These are phyloP conservation scores for Aspergillus aculeatus DNA, from an alignment of 2,329 filamentous ascomycete species.

Conservation along the genomic window DNA sequence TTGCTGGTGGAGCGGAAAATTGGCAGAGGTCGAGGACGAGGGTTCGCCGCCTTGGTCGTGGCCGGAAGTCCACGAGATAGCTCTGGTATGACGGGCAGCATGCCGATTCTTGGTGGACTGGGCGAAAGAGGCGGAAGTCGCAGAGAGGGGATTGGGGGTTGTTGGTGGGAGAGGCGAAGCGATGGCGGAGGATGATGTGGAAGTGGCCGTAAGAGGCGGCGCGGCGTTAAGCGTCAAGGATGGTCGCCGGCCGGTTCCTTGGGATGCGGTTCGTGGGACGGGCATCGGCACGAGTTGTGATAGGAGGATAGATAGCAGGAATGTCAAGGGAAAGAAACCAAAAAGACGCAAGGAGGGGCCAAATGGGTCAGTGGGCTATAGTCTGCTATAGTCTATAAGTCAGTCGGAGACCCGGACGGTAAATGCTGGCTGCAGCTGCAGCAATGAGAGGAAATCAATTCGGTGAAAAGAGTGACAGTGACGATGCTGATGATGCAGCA, in stretches of 20 bases:
- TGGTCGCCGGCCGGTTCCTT: conserved; percentile 17
- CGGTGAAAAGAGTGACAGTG: background rate
- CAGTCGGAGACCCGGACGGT: no score
- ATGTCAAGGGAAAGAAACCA: background rate
- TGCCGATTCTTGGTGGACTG: conserved; percentile 29
- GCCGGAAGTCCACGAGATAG: conserved; percentile 37
- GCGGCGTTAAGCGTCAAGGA: conserved; percentile 8
- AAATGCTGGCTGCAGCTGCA: no score
- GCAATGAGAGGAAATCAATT: no score
- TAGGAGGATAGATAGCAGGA: conserved; percentile 10
- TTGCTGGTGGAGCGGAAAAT: conserved; percentile 14
- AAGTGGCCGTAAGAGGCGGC: conserved; percentile 11
- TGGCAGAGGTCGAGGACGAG: conserved; percentile 18
- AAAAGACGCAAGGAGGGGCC: conserved; percentile 3
- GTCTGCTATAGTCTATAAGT: background rate
- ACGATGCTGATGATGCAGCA: background rate
- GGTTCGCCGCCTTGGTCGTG: conserved; percentile 32
- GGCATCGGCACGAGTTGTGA: conserved; percentile 17
- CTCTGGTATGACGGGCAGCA: conserved; percentile 35
- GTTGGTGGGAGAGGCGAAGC: conserved; percentile 17
- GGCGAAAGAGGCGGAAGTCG: conserved; percentile 19
- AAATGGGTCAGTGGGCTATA: background rate
- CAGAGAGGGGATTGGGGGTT: conserved; percentile 23
- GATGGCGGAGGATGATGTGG: conserved; percentile 5
- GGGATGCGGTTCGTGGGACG: conserved; percentile 12